Base-by-base conservation (phyloP, 768 basidiomycete genomes). In the Lactarius sp. region DNA sequence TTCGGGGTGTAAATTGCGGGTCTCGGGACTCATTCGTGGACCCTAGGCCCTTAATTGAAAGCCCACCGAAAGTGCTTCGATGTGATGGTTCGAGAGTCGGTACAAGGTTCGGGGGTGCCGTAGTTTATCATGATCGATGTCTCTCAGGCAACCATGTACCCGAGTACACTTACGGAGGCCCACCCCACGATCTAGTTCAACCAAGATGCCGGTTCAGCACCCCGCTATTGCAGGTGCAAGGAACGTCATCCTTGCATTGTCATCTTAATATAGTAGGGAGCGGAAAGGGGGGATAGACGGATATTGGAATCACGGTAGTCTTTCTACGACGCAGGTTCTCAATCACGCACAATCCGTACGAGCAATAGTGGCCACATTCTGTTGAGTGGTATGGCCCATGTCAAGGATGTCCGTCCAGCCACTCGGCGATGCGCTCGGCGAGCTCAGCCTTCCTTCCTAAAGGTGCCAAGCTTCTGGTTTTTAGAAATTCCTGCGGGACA, bases 361-460 rank as follows among this genome's bases (percentile, higher is more conserved):
- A 49, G 20, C 10, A 8, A 31, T 49, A 49, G 5, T 57, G 27
- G 31, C 20, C 16, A 37, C 18, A 20, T 27, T 2, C 61, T 13
- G 52, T 42, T 20, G 6, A 39, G 36, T 14, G 49, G 22, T 20
- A 27, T n/a, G 20, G 22, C 13, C 20, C 33, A 31, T n/a, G 8
- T 65, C 56, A 71, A 20, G 66, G 68, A 65, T 75, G 71, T 53
- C 69, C 71, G 27, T 82, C 77, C 60, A 92, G 72, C 83, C 85
- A 92, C 34, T 85, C 82, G 20, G 76, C 73, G 4, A 88, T 80
- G 14, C 89, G 83, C 62, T 87, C 84, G 9, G 88, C 62, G 55
- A 93, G 76, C 1, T 90, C 91, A 12, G 78, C 81, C 72, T 93
- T 93, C 73, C 81, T 90, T 1, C 91, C 92, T 22, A 84, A 80